Percentiles rank a stretch among this genome's conserved stretches.
Conservation (phyloP, 257 asterid species). For the Buddleja alternifolia region DNA sequence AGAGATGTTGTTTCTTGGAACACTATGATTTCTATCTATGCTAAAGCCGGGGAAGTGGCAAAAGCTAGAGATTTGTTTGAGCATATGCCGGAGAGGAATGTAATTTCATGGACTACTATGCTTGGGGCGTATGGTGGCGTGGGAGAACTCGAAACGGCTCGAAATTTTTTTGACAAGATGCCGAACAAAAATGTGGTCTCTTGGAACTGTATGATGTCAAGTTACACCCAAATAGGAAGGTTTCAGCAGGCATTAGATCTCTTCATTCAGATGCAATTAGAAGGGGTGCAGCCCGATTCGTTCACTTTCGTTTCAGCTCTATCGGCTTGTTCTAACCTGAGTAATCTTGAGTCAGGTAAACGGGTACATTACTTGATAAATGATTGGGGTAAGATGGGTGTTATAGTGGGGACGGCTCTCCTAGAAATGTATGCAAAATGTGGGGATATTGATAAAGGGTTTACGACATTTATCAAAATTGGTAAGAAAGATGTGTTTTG, state of each 20-base stretch:
- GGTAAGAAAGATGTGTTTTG: constrained; percentile 49
- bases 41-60: constrained; percentile 33
- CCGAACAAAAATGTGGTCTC: constrained; percentile 50
- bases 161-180: constrained; percentile 38
- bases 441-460: constrained; percentile 45
- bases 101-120: constrained; percentile 52
- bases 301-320: constrained; percentile 49
- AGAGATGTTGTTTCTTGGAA: constrained; percentile 55
- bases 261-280: constrained; percentile 37
- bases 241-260: constrained; percentile 44
- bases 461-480: constrained; percentile 41
- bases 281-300: constrained; percentile 42
- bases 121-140: constrained; percentile 40
- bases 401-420: constrained; percentile 48
- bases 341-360: constrained; percentile 44
- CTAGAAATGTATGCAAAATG: constrained; percentile 59
- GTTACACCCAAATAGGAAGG: constrained; percentile 35
- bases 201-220: constrained; percentile 61
- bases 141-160: constrained; percentile 41
- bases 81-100: constrained; percentile 42
- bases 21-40: constrained; percentile 42
- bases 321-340: constrained; percentile 50
- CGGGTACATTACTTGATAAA: constrained; percentile 44
- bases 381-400: constrained; percentile 44
- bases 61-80: constrained; percentile 42